Evolutionary conservation across 257 asterid species (phyloP), one percentile per base, ranked within the genome.

Genomic region (Cinchona pubescens): DNA sequence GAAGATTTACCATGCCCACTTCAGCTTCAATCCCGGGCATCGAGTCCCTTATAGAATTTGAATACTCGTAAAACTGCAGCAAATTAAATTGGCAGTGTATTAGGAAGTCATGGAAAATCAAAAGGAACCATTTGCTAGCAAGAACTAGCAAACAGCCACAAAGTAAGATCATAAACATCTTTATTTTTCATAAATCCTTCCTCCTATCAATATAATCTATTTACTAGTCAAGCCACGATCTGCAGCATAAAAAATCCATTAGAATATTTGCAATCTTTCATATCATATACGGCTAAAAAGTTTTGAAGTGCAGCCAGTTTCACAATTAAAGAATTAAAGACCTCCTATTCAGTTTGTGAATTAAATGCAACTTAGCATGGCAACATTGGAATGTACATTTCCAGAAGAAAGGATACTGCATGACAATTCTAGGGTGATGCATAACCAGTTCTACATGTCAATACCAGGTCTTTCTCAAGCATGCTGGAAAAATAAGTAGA

Each of bases 1-100:
- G 67, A 75, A 69, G 34, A 71, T 59, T 76, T 69, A 35, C 75
- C 25, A 40, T 35, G 60, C 48, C 80, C 48, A 38, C 64, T 75
- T 82, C 87, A n/a, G 32, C 61, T 75, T 81, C 85, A 32, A 32
- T 65, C 55, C 61, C 66, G 13, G 87, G 85, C 67, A 88, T 77
- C 85, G 83, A 78, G 79, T 88, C 73, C 67, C 84, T 30, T 60
- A 89, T 77, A 64, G 75, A 69, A 60, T 80, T 85, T 38, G 92
- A 82, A 83, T 91, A 88, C 67, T 78, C 79, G 32, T 81, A 72
- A 61, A 88, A 91, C 98, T 92, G 92, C 90, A 86, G 69, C 23
- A 67, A 61, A 72, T 15, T 53, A 70, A 56, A 58, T 66, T 72
- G 75, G 56, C 25, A 34, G 73, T 14, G 23, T 42, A 68, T 75